Conservation (phyloP, 176 grass and related monocot genomes). For the Chrysopogon serrulatus region DNA sequence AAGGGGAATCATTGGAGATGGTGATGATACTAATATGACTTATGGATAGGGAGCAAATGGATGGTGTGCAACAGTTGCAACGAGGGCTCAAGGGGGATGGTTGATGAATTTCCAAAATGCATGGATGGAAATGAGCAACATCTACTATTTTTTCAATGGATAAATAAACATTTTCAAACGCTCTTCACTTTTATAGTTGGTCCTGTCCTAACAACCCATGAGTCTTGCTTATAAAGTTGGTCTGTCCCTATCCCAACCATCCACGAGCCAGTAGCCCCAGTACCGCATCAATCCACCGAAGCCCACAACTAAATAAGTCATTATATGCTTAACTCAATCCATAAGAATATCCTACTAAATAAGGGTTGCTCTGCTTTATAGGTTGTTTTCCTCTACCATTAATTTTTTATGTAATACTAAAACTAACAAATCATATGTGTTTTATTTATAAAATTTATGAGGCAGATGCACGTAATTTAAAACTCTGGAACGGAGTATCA, state of each 20-base stretch:
- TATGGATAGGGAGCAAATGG: neutral
- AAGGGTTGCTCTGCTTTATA: too few relatives aligned
- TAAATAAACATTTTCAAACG: neutral
- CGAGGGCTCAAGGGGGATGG: neutral
- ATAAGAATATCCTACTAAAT: too few relatives aligned
- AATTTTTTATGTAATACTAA: too few relatives aligned
- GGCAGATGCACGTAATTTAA: too few relatives aligned
- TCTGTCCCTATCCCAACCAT: neutral
- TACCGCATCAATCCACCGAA: neutral
- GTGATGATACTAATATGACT: neutral
- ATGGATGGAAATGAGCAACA: neutral
- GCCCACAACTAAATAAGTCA: neutral
- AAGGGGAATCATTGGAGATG: neutral
- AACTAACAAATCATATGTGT: too few relatives aligned
- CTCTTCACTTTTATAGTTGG: neutral
- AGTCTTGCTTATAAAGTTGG: neutral
- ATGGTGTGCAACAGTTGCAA: neutral
- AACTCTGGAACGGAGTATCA: too few relatives aligned
- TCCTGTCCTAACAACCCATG: neutral
- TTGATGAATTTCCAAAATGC: neutral
- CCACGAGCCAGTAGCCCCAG: neutral
- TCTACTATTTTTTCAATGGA: neutral
- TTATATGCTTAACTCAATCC: too few relatives aligned
- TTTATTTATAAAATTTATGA: too few relatives aligned
- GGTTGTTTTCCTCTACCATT: too few relatives aligned